A percentile compares a stretch with the other conserved stretches of the same genome.
These are phyloP conservation scores for Aspergillus spinulosporus DNA, from an alignment of 2,329 filamentous ascomycete species.

Conservation along the genomic window DNA sequence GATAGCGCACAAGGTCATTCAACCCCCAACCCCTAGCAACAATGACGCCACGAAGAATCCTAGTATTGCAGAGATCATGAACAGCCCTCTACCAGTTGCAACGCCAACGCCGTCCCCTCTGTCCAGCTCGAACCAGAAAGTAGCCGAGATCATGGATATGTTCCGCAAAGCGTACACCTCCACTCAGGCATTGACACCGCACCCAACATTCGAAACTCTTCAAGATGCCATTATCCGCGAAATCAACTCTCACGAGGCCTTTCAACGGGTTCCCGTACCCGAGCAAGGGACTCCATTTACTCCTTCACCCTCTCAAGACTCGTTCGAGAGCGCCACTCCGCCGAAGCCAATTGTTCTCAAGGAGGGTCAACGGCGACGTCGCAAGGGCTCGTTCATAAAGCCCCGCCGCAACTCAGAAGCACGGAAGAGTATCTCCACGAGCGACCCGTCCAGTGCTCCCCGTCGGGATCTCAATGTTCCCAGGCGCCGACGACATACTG, in stretches of 20 bases:
- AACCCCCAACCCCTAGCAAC: constrained; percentile 38
- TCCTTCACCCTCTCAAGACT: constrained; percentile 29
- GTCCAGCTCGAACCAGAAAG: constrained; percentile 33
- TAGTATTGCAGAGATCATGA: constrained; percentile 46
- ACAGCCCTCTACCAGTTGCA: constrained; percentile 37
- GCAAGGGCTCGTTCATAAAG: constrained; percentile 34
- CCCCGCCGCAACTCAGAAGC: constrained; percentile 29
- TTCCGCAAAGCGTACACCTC: constrained; percentile 42
- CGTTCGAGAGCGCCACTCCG: constrained; percentile 22
- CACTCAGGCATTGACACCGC: constrained; percentile 28
- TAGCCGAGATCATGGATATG: constrained; percentile 45
- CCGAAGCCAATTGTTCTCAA: constrained; percentile 29
- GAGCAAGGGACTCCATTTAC: constrained; percentile 36
- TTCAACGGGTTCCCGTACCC: constrained; percentile 37
- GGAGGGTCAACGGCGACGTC: constrained; percentile 35
- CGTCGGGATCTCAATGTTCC: constrained; percentile 13
- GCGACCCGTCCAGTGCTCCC: constrained; percentile 19
- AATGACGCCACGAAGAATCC: constrained; percentile 29
- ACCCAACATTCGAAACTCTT: constrained; percentile 43
- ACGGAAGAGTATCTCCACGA: constrained; percentile 34
- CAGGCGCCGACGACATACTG: constrained; percentile 41
- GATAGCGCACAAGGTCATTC: constrained; percentile 38
- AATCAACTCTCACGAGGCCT: constrained; percentile 48
- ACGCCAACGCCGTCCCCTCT: constrained; percentile 28
- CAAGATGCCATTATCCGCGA: constrained; percentile 47